Evolutionary conservation across 305 asterid species (phyloP).

Genomic region (Andrographis paniculata): DNA sequence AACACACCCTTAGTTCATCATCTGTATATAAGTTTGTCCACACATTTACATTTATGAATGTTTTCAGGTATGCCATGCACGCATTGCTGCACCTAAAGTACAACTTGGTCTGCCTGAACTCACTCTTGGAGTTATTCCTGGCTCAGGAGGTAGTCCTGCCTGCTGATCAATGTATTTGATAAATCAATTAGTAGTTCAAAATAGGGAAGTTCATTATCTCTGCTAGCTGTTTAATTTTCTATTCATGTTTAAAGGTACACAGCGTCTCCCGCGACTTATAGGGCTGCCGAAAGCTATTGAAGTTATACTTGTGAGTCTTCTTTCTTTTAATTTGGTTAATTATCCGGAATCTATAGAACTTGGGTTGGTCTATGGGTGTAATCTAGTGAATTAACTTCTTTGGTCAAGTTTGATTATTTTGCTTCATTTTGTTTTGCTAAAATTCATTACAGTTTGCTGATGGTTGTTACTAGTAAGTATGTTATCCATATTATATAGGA

Average conservation of each 20-base stretch:
- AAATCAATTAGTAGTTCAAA: slow-evolving; percentile 9
- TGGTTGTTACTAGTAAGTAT: neutral
- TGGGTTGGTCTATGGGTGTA: slow-evolving; percentile 8
- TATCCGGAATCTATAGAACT: slow-evolving; percentile 1
- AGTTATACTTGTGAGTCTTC: slow-evolving; percentile 71
- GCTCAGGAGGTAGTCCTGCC: slow-evolving; percentile 66
- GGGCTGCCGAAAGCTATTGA: slow-evolving; percentile 86
- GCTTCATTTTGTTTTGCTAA: too few relatives aligned
- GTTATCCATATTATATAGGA: neutral
- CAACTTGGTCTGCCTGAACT: slow-evolving; percentile 94
- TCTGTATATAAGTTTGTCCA: slow-evolving; percentile 12
- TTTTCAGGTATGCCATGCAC: slow-evolving; percentile 88
- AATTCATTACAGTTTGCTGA: neutral
- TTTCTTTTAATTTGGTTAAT: slow-evolving; percentile 10
- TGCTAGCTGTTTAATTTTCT: slow-evolving; percentile 14
- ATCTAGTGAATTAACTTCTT: slow-evolving; percentile 6
- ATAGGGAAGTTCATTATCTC: slow-evolving; percentile 15
- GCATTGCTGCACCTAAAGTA: slow-evolving; percentile 73
- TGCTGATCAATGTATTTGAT: slow-evolving; percentile 12
- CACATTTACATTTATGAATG: slow-evolving; percentile 8
- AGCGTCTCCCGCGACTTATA: slow-evolving; percentile 89
- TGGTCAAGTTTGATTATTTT: neutral
- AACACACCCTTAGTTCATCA: neutral
- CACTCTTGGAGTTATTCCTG: slow-evolving; percentile 91
- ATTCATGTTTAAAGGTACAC: slow-evolving; percentile 56